Conservation (phyloP, 2,329 filamentous ascomycete genomes). For the Pseudogymnoascus sp. region DNA sequence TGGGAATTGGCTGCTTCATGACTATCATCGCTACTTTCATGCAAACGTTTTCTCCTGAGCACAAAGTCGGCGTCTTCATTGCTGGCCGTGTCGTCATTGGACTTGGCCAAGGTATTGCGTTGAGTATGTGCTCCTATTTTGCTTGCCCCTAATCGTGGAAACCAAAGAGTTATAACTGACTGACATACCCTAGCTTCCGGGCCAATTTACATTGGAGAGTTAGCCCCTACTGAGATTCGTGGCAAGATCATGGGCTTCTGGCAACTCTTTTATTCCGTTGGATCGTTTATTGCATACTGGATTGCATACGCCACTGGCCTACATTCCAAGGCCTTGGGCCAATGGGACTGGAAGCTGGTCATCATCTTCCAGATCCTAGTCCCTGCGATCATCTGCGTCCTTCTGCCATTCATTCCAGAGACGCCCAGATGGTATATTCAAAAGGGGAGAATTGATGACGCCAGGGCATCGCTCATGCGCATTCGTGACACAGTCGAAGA, state of each 20-base stretch:
- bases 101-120: slow-evolving; percentile 60
- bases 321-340: slow-evolving; percentile 47
- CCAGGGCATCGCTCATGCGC: slow-evolving; percentile 46
- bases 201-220: slow-evolving; percentile 63
- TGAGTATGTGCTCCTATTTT: slow-evolving; percentile 37
- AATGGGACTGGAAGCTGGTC: slow-evolving; percentile 69
- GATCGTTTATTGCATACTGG: slow-evolving; percentile 58
- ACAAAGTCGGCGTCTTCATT: slow-evolving; percentile 58
- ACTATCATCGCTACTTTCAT: slow-evolving; percentile 63
- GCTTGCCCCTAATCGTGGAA: no score
- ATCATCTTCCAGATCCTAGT: slow-evolving; percentile 65
- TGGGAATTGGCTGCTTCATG: slow-evolving; percentile 55
- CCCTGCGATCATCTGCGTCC: slow-evolving; percentile 51
- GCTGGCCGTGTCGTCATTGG: slow-evolving; percentile 62
- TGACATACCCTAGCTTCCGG: slow-evolving; percentile 44
- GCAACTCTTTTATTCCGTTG: slow-evolving; percentile 61
- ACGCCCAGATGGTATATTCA: slow-evolving; percentile 64
- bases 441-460: slow-evolving; percentile 50
- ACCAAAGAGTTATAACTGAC: slow-evolving; percentile 12
- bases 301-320: slow-evolving; percentile 57
- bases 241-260: slow-evolving; percentile 63
- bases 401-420: slow-evolving; percentile 60
- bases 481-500: slow-evolving; percentile 59
- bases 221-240: slow-evolving; percentile 56
- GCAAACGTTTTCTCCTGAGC: slow-evolving; percentile 55